phyloP scores from a whole-genome alignment of 164 flowering plant genomes.

The Chimonanthus salicifolius region DNA sequence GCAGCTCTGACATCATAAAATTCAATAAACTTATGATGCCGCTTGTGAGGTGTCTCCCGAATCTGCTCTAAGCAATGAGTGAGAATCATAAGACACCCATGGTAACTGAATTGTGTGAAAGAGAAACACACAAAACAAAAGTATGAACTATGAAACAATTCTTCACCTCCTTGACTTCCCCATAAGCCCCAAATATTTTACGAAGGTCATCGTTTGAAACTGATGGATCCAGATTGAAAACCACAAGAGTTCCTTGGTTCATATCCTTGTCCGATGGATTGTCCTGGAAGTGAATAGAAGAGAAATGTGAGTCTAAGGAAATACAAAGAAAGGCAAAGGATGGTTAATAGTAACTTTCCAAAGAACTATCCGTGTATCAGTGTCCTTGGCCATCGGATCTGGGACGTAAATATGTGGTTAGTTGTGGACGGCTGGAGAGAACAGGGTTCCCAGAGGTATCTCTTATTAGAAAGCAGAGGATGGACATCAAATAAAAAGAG shows the following conservation, averaged over 20 bases:
- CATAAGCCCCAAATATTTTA: constrained; percentile 84
- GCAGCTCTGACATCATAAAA: constrained; percentile 98
- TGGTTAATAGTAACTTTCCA: not conserved
- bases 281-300: constrained; percentile 42
- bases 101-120: constrained; percentile 5
- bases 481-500: not conserved
- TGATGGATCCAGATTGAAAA: constrained; percentile 88
- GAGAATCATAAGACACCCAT: constrained; percentile 11
- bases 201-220: constrained; percentile 90
- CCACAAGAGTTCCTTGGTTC: constrained; percentile 94
- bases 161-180: constrained; percentile 91
- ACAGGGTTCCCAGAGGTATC: no score
- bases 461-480: not conserved
- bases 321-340: constrained; percentile 3
- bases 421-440: no score
- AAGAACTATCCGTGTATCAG: not conserved
- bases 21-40: constrained; percentile 94
- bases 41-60: constrained; percentile 95
- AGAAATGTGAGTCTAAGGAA: not conserved
- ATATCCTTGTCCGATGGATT: constrained; percentile 97
- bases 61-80: constrained; percentile 47
- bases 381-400: no score
- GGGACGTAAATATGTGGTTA: no score
- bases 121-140: not conserved
- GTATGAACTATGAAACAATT: constrained; percentile 5